Conservation (phyloP, 176 grass and related monocot genomes). For the Rhynchospora tenuis region DNA sequence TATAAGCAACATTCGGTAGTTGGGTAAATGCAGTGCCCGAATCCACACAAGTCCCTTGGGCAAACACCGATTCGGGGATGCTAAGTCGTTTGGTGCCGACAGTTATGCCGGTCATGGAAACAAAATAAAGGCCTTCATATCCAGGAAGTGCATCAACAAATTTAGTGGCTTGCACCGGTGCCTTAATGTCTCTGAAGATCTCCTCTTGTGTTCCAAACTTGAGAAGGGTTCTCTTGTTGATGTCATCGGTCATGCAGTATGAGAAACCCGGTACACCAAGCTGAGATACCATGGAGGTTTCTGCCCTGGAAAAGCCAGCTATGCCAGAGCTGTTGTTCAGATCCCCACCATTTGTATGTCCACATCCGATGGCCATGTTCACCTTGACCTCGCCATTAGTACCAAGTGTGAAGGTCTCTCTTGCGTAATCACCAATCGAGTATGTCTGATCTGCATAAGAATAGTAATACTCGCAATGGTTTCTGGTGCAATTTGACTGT, state of each 20-base stretch:
- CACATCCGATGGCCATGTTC: slow-evolving; percentile 50
- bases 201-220: slow-evolving; percentile 44
- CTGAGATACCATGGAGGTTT: slow-evolving; percentile 63
- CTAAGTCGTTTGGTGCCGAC: slow-evolving; percentile 40
- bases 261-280: slow-evolving; percentile 50
- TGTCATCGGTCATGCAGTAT: slow-evolving; percentile 46
- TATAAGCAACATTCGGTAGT: slow-evolving; percentile 26
- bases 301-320: slow-evolving; percentile 44
- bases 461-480: slow-evolving; percentile 57
- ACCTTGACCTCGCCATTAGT: slow-evolving; percentile 14
- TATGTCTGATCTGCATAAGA: slow-evolving; percentile 46
- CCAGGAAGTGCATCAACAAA: slow-evolving; percentile 26
- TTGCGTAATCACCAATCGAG: slow-evolving; percentile 35
- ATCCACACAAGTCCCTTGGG: slow-evolving; percentile 47
- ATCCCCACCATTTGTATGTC: slow-evolving; percentile 38
- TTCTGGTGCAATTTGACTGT: slow-evolving; percentile 35
- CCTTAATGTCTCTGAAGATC: slow-evolving; percentile 16
- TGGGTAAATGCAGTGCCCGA: slow-evolving; percentile 52
- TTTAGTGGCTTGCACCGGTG: slow-evolving; percentile 32
- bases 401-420: slow-evolving; percentile 61
- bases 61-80: slow-evolving; percentile 47
- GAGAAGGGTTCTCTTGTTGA: slow-evolving; percentile 34
- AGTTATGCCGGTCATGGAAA: slow-evolving; percentile 44
- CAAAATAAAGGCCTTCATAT: slow-evolving; percentile 46
- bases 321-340: slow-evolving; percentile 54